Percentiles rank a stretch among this genome's conserved stretches.
Evolutionary conservation across 2,329 filamentous ascomycete genomes (phyloP).

Genomic region (Arachnomyces sp.): DNA sequence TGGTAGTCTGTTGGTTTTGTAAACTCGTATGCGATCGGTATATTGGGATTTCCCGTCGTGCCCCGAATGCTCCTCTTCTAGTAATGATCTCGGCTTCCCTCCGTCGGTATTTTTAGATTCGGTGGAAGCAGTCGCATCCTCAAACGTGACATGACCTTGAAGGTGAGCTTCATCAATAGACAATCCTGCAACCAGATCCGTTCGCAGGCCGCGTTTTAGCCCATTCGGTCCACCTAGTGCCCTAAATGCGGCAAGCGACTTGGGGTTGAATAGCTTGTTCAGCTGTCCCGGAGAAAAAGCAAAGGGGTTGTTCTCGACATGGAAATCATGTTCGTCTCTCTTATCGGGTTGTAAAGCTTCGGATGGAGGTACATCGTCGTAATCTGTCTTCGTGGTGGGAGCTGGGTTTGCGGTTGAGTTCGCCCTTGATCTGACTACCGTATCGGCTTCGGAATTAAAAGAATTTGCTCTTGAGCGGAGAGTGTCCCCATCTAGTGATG

Average conservation of each 20-base stretch:
- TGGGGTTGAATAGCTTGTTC: constrained; percentile 82
- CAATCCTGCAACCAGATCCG: constrained; percentile 64
- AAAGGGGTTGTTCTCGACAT: constrained; percentile 72
- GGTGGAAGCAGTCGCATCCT: constrained; percentile 50
- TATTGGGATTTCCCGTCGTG: constrained; percentile 28
- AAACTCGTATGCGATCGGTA: constrained; percentile 53
- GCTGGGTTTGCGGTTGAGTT: constrained; percentile 23
- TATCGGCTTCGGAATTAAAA: constrained; percentile 28
- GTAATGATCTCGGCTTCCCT: constrained; percentile 4
- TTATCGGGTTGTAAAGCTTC: constrained; percentile 68
- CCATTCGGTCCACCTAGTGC: constrained; percentile 70
- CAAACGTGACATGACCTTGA: constrained; percentile 61
- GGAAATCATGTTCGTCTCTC: constrained; percentile 68
- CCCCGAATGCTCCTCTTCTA: constrained; percentile 1
- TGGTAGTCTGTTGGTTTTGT: constrained; percentile 55
- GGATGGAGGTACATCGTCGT: constrained; percentile 31
- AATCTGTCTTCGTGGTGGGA: constrained; percentile 16
- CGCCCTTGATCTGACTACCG: constrained; percentile 26
- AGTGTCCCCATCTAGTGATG: constrained; percentile 37
- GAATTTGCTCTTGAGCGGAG: constrained; percentile 37
- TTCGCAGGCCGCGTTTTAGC: constrained; percentile 69
- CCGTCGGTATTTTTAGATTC: constrained; percentile 12
- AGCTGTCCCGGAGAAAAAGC: constrained; percentile 73
- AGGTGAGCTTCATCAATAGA: constrained; percentile 66
- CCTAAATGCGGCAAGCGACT: constrained; percentile 74